These are phyloP conservation scores for Herpotrichia juniperi DNA, from an alignment of 2,329 filamentous ascomycete species.

Conservation along the genomic window DNA sequence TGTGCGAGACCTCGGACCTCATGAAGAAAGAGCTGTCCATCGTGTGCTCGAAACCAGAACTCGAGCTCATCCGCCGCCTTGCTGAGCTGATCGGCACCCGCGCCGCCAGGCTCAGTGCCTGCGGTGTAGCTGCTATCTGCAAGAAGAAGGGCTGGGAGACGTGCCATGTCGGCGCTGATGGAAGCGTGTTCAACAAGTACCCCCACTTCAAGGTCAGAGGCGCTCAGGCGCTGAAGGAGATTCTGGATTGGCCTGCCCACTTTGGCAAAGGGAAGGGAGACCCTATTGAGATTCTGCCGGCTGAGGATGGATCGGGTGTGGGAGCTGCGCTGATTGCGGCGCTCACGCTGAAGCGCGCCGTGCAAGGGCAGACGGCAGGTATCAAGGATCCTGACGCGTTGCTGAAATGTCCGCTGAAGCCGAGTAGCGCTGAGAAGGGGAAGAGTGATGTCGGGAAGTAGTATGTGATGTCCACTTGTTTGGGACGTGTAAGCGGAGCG, in stretches of 20 bases:
- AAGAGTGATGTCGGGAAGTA: too few species aligned
- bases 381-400: constrained; percentile 59
- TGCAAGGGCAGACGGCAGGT: constrained; percentile 64
- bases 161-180: constrained; percentile 95
- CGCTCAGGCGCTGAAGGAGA: constrained; percentile 87
- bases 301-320: constrained; percentile 97
- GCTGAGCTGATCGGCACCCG: constrained; percentile 95
- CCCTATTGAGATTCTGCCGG: constrained; percentile 83
- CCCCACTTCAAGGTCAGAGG: constrained; percentile 96
- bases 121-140: constrained; percentile 94
- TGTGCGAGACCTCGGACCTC: constrained; percentile 84
- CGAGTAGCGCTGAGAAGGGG: too few species aligned
- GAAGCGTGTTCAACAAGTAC: constrained; percentile 99
- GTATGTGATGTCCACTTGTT: too few species aligned
- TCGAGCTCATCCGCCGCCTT: constrained; percentile 86
- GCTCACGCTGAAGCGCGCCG: constrained; percentile 67
- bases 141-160: constrained; percentile 90
- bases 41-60: constrained; percentile 73
- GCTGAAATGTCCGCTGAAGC: constrained; percentile 33
- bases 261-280: constrained; percentile 69
- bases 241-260: constrained; percentile 89
- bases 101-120: constrained; percentile 88
- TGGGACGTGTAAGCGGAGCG: too few species aligned
- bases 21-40: constrained; percentile 80
- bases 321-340: constrained; percentile 92